Evolutionary conservation across 306 rosid species (phyloP).

Genomic region (Quercus dentata): DNA sequence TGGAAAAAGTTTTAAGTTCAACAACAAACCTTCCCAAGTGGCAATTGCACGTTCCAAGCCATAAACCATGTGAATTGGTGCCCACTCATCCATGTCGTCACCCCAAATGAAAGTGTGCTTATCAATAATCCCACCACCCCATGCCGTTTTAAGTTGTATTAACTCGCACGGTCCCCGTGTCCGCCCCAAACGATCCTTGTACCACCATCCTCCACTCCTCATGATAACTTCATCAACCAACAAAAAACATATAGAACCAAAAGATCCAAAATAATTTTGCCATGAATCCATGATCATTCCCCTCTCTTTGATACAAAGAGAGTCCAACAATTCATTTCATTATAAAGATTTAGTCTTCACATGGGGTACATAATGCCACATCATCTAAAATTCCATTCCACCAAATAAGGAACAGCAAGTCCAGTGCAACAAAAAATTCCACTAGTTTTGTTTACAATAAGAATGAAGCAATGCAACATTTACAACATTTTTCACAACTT

Average conservation of each 20-base stretch:
- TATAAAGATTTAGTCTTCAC: no score
- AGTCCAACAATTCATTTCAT: no score
- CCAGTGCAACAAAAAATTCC: no score
- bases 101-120: slow-evolving; percentile 97
- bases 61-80: slow-evolving; percentile 90
- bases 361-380: no score
- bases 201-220: slow-evolving; percentile 84
- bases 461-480: no score
- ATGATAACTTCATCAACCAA: slow-evolving; percentile 54
- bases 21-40: slow-evolving; percentile 92
- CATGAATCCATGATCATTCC: no score
- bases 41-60: slow-evolving; percentile 95
- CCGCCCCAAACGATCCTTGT: slow-evolving; percentile 89
- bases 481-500: no score
- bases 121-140: slow-evolving; percentile 93
- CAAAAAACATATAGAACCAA: slow-evolving; percentile 6
- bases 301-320: no score
- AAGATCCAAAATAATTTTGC: not conserved
- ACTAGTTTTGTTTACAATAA: no score
- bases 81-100: slow-evolving; percentile 98
- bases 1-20: not conserved
- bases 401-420: no score
- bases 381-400: no score
- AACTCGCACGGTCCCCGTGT: slow-evolving; percentile 82
- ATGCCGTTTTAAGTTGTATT: slow-evolving; percentile 76